phyloP scores from a whole-genome alignment of 192 early-diverging fungal genomes.

The Entophlyctis helioformis region DNA sequence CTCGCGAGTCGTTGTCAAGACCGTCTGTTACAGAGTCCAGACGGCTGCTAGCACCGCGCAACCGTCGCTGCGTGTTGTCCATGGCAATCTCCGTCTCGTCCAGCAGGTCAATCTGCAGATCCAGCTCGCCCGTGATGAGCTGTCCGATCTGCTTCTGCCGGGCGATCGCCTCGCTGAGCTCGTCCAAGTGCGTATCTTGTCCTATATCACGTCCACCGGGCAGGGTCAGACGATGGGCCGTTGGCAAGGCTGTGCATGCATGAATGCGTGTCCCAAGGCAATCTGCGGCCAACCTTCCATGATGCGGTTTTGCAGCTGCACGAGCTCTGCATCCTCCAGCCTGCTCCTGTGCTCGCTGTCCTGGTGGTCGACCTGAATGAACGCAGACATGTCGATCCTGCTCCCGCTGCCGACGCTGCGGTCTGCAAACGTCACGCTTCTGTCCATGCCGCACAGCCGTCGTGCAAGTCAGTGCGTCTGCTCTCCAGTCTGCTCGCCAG shows the following conservation, averaged over 20 bases:
- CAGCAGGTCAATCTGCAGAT: slow-evolving; percentile 55
- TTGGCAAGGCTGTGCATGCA: too few species aligned
- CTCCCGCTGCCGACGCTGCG: too few species aligned
- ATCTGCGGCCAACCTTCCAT: slow-evolving; percentile 44
- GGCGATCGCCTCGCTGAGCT: slow-evolving; percentile 39
- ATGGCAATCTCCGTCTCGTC: slow-evolving; percentile 59
- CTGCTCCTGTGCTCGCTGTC: too few species aligned
- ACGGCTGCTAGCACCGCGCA: too few species aligned
- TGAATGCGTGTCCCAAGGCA: not conserved
- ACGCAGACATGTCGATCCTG: too few species aligned
- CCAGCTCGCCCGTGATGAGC: slow-evolving; percentile 64
- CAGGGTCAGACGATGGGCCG: too few species aligned
- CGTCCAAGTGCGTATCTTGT: slow-evolving; percentile 64
- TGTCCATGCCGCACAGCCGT: too few species aligned
- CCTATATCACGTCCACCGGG: too few species aligned
- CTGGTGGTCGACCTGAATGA: too few species aligned
- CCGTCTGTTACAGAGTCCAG: slow-evolving; percentile 31
- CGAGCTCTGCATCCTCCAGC: too few species aligned
- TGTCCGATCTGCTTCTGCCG: slow-evolving; percentile 61
- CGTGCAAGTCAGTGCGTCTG: too few species aligned
- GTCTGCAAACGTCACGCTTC: too few species aligned
- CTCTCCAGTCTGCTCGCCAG: not conserved
- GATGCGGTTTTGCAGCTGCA: slow-evolving; percentile 52
- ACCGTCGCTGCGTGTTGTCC: slow-evolving; percentile 37
- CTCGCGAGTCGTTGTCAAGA: not conserved